These are phyloP conservation scores for Peronospora belbahrii DNA, from an alignment of 352 stramenopile species.

Conservation along the genomic window DNA sequence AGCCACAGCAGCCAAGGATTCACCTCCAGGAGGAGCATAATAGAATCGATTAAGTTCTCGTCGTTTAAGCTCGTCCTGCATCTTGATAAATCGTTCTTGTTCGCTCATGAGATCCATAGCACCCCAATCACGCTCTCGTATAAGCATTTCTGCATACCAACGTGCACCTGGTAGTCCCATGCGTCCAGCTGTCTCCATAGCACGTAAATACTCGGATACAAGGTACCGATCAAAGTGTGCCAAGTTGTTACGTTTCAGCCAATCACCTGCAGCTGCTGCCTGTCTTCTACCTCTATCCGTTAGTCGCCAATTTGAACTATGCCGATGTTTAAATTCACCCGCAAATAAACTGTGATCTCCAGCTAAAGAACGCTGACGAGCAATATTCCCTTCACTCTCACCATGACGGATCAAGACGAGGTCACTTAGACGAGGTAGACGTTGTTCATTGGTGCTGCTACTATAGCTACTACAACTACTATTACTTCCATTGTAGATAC, in stretches of 20 bases:
- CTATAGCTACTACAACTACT: conserved; percentile 8
- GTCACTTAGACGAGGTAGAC: conserved; percentile 57
- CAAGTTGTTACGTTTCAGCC: conserved; percentile 72
- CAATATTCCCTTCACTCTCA: conserved; percentile 86
- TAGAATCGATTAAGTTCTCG: conserved; percentile 83
- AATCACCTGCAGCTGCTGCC: conserved; percentile 66
- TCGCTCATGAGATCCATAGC: conserved; percentile 88
- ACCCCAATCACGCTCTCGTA: conserved; percentile 84
- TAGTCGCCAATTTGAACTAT: conserved; percentile 83
- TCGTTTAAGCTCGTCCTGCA: conserved; percentile 81
- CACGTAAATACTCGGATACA: conserved; percentile 82
- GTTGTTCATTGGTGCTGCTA: conserved; percentile 14
- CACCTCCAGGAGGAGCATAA: conserved; percentile 74
- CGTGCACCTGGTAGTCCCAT: conserved; percentile 62
- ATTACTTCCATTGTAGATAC: conserved; percentile 10
- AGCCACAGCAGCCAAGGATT: conserved; percentile 74
- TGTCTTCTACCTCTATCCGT: conserved; percentile 77
- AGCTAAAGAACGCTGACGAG: conserved; percentile 68
- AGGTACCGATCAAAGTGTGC: conserved; percentile 79
- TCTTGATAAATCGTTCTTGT: conserved; percentile 80
- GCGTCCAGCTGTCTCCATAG: conserved; percentile 79
- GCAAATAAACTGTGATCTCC: conserved; percentile 82
- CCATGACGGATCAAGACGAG: conserved; percentile 85
- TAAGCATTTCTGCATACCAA: conserved; percentile 86
- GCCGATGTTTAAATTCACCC: conserved; percentile 85